Conservation (phyloP, 257 asterid species). For the Penstemon newberryi region DNA sequence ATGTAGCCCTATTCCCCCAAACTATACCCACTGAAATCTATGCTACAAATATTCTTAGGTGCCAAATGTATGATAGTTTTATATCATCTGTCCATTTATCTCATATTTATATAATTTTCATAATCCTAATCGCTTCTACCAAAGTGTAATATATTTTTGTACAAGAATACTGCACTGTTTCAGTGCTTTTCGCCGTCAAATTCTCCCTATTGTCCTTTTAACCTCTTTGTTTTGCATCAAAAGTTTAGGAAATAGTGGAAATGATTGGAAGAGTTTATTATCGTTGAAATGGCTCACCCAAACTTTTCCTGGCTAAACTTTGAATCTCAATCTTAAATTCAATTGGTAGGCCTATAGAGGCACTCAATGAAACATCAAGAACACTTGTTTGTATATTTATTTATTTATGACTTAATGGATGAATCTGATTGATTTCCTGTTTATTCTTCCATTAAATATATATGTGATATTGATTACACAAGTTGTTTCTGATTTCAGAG, state of each 20-base stretch:
- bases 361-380: not conserved
- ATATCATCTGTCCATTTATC: too few relatives aligned
- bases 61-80: too few relatives aligned
- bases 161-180: not conserved
- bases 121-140: too few relatives aligned
- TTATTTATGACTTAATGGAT: slow-evolving; percentile 6
- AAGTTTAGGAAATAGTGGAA: not conserved
- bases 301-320: not conserved
- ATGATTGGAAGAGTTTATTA: not conserved
- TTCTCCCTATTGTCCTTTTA: too few relatives aligned
- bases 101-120: too few relatives aligned
- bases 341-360: not conserved
- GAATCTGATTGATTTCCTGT: not conserved
- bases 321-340: not conserved
- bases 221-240: not conserved
- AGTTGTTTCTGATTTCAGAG: slow-evolving; percentile 46
- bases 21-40: too few relatives aligned
- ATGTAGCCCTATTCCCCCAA: too few relatives aligned
- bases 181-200: too few relatives aligned
- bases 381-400: not conserved
- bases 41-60: too few relatives aligned
- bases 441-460: not conserved
- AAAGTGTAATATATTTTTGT: not conserved
- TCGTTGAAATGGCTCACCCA: not conserved
- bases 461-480: slow-evolving; percentile 3